Evolutionary conservation across 768 basidiomycete species (phyloP).

Genomic region (Leucocoprinus sp.): DNA sequence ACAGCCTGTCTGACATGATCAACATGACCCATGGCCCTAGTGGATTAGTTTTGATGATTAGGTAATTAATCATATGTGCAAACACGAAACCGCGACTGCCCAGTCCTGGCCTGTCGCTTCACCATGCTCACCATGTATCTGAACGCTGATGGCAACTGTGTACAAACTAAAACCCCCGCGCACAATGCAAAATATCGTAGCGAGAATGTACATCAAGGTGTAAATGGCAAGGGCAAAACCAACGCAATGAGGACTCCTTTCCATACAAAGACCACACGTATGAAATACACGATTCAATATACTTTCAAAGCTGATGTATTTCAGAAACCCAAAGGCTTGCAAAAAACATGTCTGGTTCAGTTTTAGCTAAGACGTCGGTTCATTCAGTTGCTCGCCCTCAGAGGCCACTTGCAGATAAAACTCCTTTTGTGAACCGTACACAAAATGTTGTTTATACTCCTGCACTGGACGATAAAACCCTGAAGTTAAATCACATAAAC

Average conservation of each 20-base stretch:
- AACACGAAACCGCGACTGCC: too few species aligned
- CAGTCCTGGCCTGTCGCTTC: too few species aligned
- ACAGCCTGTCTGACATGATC: too few species aligned
- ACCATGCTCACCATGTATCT: too few species aligned
- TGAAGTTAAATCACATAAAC: conserved; percentile 18
- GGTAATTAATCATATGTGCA: too few species aligned
- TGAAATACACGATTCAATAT: conserved; percentile 9
- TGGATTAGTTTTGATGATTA: too few species aligned
- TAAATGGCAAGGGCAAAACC: conserved; percentile 32
- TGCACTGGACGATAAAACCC: conserved; percentile 21
- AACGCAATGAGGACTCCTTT: conserved; percentile 26
- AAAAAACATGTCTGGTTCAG: conserved; percentile 14
- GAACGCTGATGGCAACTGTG: too few species aligned
- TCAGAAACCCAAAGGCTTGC: conserved; percentile 16
- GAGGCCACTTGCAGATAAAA: conserved; percentile 65
- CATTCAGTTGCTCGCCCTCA: conserved; percentile 17
- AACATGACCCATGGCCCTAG: too few species aligned
- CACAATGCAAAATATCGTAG: conserved; percentile 30
- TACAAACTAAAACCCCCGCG: conserved; percentile 67
- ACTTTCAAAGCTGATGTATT: background rate
- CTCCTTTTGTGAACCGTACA: conserved; percentile 63
- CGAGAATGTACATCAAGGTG: conserved; percentile 41
- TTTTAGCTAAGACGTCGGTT: conserved; percentile 15
- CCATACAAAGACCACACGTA: conserved; percentile 26
- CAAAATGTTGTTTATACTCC: conserved; percentile 8